phyloP scores from a whole-genome alignment of 1,284 basidiomycete genomes.

The Vanrija pseudolonga region DNA sequence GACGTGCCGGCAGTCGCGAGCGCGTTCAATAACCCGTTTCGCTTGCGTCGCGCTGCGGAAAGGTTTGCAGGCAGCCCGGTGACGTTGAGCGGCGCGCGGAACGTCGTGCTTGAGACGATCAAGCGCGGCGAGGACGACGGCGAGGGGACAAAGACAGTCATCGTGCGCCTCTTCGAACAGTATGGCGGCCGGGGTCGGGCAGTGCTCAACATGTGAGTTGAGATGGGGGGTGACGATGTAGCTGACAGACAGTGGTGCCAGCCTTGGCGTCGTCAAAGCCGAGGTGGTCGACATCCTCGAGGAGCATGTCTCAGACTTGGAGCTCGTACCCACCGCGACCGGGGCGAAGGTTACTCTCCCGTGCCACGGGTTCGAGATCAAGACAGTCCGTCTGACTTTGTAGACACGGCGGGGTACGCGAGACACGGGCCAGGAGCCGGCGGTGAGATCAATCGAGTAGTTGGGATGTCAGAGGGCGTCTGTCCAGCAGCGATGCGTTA shows the following conservation, averaged over 20 bases:
- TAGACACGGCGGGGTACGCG: too few relatives aligned
- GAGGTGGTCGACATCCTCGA: constrained; percentile 75
- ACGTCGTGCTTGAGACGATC: constrained; percentile 82
- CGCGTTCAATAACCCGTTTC: constrained; percentile 43
- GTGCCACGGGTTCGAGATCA: too few relatives aligned
- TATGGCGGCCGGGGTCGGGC: constrained; percentile 76
- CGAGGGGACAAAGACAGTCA: constrained; percentile 53
- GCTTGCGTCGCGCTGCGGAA: neutral
- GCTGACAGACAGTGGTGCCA: constrained; percentile 43
- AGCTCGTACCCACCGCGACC: constrained; percentile 44
- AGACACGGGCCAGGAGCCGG: too few relatives aligned
- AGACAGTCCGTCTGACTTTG: too few relatives aligned
- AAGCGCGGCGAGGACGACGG: constrained; percentile 82
- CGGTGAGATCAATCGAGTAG: too few relatives aligned
- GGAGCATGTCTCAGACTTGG: constrained; percentile 59
- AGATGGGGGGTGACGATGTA: too few relatives aligned
- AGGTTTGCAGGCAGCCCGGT: too few relatives aligned
- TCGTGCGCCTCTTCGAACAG: constrained; percentile 81
- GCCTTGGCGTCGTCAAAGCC: constrained; percentile 60
- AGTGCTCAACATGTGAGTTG: constrained; percentile 51
- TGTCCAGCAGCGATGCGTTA: too few relatives aligned
- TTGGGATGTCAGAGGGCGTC: too few relatives aligned
- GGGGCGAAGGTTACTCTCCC: neutral
- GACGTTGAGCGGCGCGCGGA: constrained; percentile 53
- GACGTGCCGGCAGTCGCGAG: too few relatives aligned